Conservation (phyloP, 805 yeast genomes). For the Cyberlindnera nakhonratchasimensis region DNA sequence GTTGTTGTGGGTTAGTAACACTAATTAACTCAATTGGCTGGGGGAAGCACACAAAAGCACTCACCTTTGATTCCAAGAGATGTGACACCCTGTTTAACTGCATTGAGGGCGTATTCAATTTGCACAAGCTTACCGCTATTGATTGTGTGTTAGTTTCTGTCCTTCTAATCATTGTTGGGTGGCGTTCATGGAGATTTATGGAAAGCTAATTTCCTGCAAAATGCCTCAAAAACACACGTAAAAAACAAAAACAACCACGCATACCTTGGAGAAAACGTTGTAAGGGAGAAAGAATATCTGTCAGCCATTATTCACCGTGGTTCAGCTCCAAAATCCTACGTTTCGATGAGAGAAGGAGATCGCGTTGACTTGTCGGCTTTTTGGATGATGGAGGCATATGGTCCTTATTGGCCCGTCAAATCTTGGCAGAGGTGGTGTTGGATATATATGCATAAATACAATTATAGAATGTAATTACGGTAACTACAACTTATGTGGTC, state of each 20-base stretch:
- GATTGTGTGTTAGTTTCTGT: constrained; percentile 10
- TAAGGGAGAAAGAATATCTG: constrained; percentile 94
- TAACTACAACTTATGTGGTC: too few species aligned
- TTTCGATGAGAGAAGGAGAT: too few species aligned
- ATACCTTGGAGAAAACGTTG: constrained; percentile 94
- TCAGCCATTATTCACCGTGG: constrained; percentile 70
- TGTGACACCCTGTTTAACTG: constrained; percentile 97
- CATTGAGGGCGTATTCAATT: constrained; percentile 95
- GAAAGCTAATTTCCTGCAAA: not conserved
- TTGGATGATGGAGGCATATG: too few species aligned
- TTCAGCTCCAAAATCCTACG: too few species aligned
- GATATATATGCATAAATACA: not conserved
- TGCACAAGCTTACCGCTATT: constrained; percentile 92
- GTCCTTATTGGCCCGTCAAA: not conserved
- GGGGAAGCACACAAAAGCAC: not conserved
- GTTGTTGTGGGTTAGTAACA: constrained; percentile 3
- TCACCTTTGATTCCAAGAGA: constrained; percentile 75
- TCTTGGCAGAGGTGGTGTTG: not conserved
- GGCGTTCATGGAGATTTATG: not conserved
- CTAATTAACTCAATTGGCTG: too few species aligned
- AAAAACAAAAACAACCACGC: constrained; percentile 1
- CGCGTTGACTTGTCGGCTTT: not conserved
- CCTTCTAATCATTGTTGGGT: too few species aligned
- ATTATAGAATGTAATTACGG: not conserved
- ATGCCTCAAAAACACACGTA: not conserved